Conservation (phyloP, 163 green algal genomes). For the Smithsoniella earleae region DNA sequence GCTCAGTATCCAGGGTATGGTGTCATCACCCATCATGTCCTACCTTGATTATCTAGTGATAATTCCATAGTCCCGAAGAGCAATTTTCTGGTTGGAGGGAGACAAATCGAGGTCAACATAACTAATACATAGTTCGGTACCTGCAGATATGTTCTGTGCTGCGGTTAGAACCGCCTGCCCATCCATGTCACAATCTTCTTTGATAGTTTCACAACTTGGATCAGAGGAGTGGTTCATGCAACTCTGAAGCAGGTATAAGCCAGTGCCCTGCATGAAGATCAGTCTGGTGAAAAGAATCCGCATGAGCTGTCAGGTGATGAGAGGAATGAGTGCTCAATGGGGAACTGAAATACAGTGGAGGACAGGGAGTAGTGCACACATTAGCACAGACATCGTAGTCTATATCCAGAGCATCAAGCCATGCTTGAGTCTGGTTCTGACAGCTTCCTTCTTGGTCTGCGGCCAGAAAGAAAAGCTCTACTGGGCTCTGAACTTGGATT, state of each 20-base stretch:
- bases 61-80: constrained; percentile 27
- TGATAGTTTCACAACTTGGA: constrained; percentile 55
- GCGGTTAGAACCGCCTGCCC: constrained; percentile 1
- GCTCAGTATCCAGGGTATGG: too few relatives aligned
- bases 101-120: constrained; percentile 66
- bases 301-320: not conserved
- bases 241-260: constrained; percentile 69
- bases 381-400: constrained; percentile 42
- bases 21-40: too few relatives aligned
- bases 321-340: not conserved
- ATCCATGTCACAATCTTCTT: constrained; percentile 32
- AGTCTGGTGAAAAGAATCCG: not conserved
- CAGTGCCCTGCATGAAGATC: constrained; percentile 48
- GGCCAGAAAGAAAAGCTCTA: constrained; percentile 59
- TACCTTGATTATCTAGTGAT: too few relatives aligned
- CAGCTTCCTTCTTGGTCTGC: constrained; percentile 36
- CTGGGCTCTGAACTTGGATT: constrained; percentile 51
- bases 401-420: constrained; percentile 56
- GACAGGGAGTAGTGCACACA: constrained; percentile 31
- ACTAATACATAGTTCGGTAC: constrained; percentile 69
- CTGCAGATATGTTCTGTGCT: constrained; percentile 30
- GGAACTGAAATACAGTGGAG: too few relatives aligned
- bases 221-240: constrained; percentile 83
- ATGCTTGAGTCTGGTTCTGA: constrained; percentile 41
- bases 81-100: not conserved